Evolutionary conservation across 495 filamentous ascomycete species (phyloP).

Genomic region (Hyaloscypha variabilis): DNA sequence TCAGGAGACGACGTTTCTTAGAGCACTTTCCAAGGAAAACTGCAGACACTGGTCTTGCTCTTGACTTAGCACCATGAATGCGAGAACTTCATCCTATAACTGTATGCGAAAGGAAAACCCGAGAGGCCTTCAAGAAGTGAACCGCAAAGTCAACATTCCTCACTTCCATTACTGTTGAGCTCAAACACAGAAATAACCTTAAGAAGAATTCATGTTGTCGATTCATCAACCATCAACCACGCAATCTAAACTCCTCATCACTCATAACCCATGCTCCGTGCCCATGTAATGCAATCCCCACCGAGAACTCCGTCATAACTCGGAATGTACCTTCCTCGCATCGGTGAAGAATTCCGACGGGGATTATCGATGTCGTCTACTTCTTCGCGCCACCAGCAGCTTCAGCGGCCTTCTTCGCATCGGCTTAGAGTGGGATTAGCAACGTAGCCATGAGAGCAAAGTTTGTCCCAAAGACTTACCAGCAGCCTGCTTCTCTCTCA

Average conservation of each 20-base stretch:
- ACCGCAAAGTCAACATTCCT: neutral
- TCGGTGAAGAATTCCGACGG: conserved; percentile 4
- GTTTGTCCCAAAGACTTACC: conserved; percentile 51
- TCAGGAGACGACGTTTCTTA: neutral
- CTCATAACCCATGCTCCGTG: conserved; percentile 17
- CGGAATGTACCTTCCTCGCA: conserved; percentile 5
- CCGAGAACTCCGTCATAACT: conserved; percentile 26
- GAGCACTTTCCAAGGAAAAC: neutral
- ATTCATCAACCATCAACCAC: conserved; percentile 5
- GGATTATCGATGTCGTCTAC: conserved; percentile 27
- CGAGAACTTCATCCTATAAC: too few relatives aligned
- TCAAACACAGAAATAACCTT: neutral
- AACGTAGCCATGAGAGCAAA: neutral
- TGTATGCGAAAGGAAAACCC: too few relatives aligned
- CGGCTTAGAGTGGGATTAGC: conserved; percentile 37
- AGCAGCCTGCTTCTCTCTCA: conserved; percentile 87
- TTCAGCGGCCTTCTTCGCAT: conserved; percentile 51
- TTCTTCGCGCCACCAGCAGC: conserved; percentile 36
- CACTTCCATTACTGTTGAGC: neutral
- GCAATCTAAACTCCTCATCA: conserved; percentile 26
- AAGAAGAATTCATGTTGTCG: neutral
- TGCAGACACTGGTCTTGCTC: too few relatives aligned
- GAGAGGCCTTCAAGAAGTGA: neutral
- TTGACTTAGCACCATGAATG: too few relatives aligned
- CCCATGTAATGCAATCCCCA: conserved; percentile 13